Evolutionary conservation across 768 basidiomycete species (phyloP), one percentile per base, ranked within the genome.

Genomic region (Rhizopogon rudus): DNA sequence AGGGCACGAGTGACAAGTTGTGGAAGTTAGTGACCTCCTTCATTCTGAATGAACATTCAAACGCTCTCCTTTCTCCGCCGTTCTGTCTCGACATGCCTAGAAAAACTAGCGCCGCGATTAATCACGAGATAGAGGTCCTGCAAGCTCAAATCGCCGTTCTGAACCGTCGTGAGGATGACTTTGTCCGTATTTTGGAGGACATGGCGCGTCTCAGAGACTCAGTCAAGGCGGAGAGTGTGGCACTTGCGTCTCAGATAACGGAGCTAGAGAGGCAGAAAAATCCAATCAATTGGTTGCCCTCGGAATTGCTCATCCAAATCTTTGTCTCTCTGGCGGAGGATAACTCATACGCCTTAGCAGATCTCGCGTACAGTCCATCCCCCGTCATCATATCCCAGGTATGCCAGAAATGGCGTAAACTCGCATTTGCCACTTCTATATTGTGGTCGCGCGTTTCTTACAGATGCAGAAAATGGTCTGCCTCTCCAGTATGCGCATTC

Each of bases 231-330:
- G 74, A 81, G 61, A 72, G 64, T 51, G 58, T 60, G 54, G 61
- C 56, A 0, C 59, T 77, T 31, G 66, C 67, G 45, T 58, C 60
- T 37, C 69, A 66, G 54, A 62, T 67, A 40, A 59, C 48, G 53
- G 65, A 66, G 22, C 66, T 82, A n/a, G 65, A 77, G 44, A 70
- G 66, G 13, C 70, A 75, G 60, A 73, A 68, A 44, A 67, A 73
- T 25, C 80, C 81, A 14, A 71, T 81, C 53, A 75, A 79, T 57
- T 78, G 77, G 74, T 73, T 82, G 44, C 81, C 81, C 13, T 56
- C 71, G 39, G 81, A 82, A 58, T 63, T 81, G 17, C 72, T 82
- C 41, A 59, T 70, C 40, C 69, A 75, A 6, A 71, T 81, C 51
- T 82, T 82, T 56, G 55, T 70, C 52, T 59, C 70, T 28, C 61